Evolutionary conservation across 2,329 filamentous ascomycete species (phyloP), one percentile per base, ranked within the genome.

Genomic region (Aspergillus sp.): DNA sequence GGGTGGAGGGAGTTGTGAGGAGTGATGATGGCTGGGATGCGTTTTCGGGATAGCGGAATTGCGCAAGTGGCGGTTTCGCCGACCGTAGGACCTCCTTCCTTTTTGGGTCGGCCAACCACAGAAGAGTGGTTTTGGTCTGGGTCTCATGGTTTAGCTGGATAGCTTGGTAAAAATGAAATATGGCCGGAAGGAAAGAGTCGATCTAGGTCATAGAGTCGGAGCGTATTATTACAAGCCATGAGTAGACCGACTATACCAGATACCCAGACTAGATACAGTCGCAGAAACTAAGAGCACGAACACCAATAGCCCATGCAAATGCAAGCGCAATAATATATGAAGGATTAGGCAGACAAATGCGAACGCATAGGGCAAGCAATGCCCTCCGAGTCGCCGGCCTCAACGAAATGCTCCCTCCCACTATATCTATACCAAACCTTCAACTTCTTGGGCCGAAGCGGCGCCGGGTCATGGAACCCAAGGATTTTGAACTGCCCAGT

Each of bases 391-490:
- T 63, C 61, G 14, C 37, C 40, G 10, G 52, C 53, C 35, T 64
- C 59, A 26, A 58, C 53, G 13, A 53, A 51, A 42, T 65, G 61
- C 16, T 57, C 53, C 26, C 45, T 51, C 2, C 55, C 55, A 26
- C 50, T 50, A 44, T 63, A 66, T n/a, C 27, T 48, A 39, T 66
- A 66, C 55, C 59, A 57, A 27, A 66, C 51, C 40, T 49, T 58
- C 39, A 66, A 36, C 13, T 37, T 50, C 41, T 66, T 66, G 12
- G 56, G 53, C 24, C 54, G 39, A 13, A 65, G 47, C 15, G 63
- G 63, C 4, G 60, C 59, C 13, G 63, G 63, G 29, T 66, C 63
- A 34, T 63, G 50, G 46, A 66, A 66, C 1, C 63, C 63, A 12
- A 62, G 39, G 13, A 65, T 57, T 41, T 63, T 51, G 36, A 57